A percentile compares a stretch with the other conserved stretches of the same genome.
Conservation (phyloP, 2,329 filamentous ascomycete genomes). For the Paradendryphiella salina region DNA sequence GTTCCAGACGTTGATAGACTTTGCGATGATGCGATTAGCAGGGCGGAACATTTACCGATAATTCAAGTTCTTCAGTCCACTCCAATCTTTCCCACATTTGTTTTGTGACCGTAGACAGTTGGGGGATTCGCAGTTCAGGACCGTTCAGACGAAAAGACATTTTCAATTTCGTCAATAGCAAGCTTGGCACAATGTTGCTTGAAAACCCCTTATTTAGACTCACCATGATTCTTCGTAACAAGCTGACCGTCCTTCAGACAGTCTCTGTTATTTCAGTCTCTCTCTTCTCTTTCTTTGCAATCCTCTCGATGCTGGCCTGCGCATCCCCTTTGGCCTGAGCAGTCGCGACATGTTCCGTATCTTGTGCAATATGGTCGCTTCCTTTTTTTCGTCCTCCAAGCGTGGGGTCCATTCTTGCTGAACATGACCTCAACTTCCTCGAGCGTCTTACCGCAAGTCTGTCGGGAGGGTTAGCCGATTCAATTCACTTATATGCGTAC, state of each 20-base stretch:
- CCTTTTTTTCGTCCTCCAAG: conserved; percentile 58
- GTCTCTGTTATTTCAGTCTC: conserved; percentile 9
- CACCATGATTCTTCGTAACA: too few species aligned
- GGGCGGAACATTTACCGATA: too few species aligned
- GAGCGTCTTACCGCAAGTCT: conserved; percentile 70
- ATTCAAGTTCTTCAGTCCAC: too few species aligned
- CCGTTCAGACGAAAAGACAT: background rate
- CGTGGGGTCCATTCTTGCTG: conserved; percentile 53
- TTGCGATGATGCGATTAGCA: too few species aligned
- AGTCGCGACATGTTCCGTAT: conserved; percentile 29
- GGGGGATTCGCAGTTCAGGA: too few species aligned
- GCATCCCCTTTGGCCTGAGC: conserved; percentile 33
- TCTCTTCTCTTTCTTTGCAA: conserved; percentile 25
- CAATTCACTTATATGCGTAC: background rate
- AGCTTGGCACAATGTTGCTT: background rate
- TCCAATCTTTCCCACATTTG: too few species aligned
- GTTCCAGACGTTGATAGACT: too few species aligned
- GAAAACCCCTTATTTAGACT: background rate
- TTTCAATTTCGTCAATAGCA: background rate
- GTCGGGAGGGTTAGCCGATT: background rate
- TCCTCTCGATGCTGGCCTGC: conserved; percentile 26
- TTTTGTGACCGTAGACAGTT: too few species aligned
- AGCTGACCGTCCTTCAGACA: background rate
- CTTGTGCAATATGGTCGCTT: conserved; percentile 28
- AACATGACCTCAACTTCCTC: conserved; percentile 80